phyloP scores from a whole-genome alignment of 2,329 filamentous ascomycete species.

The Aspergillus tamarii region DNA sequence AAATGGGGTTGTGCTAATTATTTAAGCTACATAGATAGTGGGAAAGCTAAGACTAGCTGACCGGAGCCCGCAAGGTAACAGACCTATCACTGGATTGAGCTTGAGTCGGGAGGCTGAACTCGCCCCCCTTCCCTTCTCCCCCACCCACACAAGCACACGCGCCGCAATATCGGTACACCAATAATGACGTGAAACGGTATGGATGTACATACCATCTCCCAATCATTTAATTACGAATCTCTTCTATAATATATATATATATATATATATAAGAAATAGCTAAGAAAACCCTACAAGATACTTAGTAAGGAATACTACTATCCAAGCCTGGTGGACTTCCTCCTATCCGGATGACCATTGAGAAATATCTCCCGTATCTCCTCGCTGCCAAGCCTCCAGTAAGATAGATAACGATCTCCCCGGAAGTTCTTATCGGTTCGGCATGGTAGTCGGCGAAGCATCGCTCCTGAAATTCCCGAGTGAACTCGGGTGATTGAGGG shows the following conservation, averaged over 20 bases:
- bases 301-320: background rate
- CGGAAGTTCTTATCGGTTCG: background rate
- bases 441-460: background rate
- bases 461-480: constrained; percentile 17
- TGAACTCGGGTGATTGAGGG: constrained; percentile 15
- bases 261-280: background rate
- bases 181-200: background rate
- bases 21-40: background rate
- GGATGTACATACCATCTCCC: no score
- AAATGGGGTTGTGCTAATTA: background rate
- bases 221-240: no score
- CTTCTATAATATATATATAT: background rate
- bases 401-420: background rate
- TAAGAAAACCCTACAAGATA: no score
- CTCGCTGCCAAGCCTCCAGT: background rate
- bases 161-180: background rate
- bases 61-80: background rate
- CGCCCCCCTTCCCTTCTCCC: no score
- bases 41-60: constrained; percentile 2
- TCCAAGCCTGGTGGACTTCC: background rate
- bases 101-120: background rate
- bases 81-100: background rate
- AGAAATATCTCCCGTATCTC: no score
- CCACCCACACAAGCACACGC: background rate
- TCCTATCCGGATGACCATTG: no score